A percentile compares a stretch with the other conserved stretches of the same genome.
Evolutionary conservation across 2,329 filamentous ascomycete species (phyloP).

Genomic region (Scedosporium boydii): DNA sequence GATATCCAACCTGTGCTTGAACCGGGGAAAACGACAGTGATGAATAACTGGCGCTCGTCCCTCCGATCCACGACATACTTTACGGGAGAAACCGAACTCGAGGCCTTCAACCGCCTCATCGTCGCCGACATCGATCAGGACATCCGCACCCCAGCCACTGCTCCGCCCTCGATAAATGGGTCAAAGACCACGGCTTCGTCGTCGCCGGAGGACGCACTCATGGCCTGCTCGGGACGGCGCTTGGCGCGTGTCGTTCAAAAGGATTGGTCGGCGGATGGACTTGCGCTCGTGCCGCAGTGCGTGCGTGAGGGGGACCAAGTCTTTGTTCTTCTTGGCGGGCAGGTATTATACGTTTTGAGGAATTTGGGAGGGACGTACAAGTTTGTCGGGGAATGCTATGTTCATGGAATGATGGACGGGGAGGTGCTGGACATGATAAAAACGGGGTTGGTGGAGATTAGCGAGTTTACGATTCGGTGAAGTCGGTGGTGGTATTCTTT

Average conservation of each 20-base stretch:
- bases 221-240: slow-evolving; percentile 10
- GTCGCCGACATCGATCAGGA: slow-evolving; percentile 9
- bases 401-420: slow-evolving; percentile 17
- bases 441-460: slow-evolving; percentile 9
- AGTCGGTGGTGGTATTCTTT: not conserved
- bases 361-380: slow-evolving; percentile 10
- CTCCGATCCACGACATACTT: slow-evolving; percentile 9
- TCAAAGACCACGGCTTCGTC: not conserved
- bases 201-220: slow-evolving; percentile 4
- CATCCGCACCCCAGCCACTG: not conserved
- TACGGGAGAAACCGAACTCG: slow-evolving; percentile 11
- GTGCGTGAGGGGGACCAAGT: slow-evolving; percentile 12
- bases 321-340: slow-evolving; percentile 13
- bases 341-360: slow-evolving; percentile 13
- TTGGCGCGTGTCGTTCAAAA: slow-evolving; percentile 11
- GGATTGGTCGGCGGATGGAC: slow-evolving; percentile 10
- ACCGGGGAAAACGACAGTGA: slow-evolving; percentile 5
- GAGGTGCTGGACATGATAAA: slow-evolving; percentile 13
- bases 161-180: not conserved
- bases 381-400: slow-evolving; percentile 17
- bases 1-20: slow-evolving; percentile 10
- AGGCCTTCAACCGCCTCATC: slow-evolving; percentile 10
- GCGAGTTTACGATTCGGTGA: slow-evolving; percentile 10
- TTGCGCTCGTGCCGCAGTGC: slow-evolving; percentile 11
- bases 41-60: slow-evolving; percentile 7